Evolutionary conservation across 2,329 filamentous ascomycete species (phyloP).

Genomic region (Uncinocarpus reesii): DNA sequence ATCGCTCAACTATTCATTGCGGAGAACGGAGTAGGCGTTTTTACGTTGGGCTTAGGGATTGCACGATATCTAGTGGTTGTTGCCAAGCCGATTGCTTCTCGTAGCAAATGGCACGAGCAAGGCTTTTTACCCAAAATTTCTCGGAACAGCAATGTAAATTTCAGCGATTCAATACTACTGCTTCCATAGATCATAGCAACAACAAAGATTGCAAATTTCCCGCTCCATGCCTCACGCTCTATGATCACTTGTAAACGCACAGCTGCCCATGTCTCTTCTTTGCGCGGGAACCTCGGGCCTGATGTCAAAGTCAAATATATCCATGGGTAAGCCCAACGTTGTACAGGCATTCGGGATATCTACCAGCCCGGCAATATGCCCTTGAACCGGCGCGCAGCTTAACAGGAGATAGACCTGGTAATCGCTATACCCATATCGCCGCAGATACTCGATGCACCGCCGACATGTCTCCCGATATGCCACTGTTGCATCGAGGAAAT

Average conservation of each 20-base stretch:
- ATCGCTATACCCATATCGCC: conserved; percentile 57
- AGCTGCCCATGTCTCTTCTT: conserved; percentile 58
- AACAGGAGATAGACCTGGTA: conserved; percentile 80
- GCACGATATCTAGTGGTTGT: background rate
- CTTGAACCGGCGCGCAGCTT: conserved; percentile 76
- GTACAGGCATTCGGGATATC: conserved; percentile 89
- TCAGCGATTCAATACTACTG: background rate
- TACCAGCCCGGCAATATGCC: conserved; percentile 79
- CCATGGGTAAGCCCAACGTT: conserved; percentile 76
- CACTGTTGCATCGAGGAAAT: conserved; percentile 76
- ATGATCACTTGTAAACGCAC: conserved; percentile 48
- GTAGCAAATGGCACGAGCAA: background rate
- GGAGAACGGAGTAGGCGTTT: conserved; percentile 8
- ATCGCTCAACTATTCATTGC: background rate
- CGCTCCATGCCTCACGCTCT: background rate
- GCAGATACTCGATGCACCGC: conserved; percentile 67
- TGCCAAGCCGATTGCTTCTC: background rate
- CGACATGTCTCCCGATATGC: conserved; percentile 76
- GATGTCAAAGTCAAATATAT: conserved; percentile 93
- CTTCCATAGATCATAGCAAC: background rate
- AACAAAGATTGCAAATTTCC: background rate
- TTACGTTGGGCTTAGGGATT: background rate
- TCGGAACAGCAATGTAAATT: background rate
- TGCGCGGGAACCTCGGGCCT: conserved; percentile 52
- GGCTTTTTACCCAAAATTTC: background rate